Percentiles rank a stretch among this genome's conserved stretches.
phyloP scores from a whole-genome alignment of 1,284 basidiomycete genomes.

The Puccinia sorghi region DNA sequence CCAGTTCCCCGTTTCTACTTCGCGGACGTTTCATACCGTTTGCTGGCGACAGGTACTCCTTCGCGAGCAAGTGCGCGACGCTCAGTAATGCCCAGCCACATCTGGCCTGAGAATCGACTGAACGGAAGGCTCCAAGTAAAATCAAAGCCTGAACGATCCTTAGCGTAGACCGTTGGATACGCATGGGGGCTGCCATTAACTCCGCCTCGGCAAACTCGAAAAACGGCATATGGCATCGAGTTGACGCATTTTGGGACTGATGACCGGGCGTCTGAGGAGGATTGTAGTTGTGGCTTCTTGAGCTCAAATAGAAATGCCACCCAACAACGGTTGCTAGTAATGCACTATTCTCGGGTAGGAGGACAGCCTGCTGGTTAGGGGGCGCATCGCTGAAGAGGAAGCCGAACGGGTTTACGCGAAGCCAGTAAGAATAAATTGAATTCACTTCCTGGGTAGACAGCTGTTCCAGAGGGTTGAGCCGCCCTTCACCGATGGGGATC shows the following conservation, averaged over 20 bases:
- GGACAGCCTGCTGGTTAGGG: neutral
- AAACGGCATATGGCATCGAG: slow-evolving; percentile 39
- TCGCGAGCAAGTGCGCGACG: slow-evolving; percentile 38
- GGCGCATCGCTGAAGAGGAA: slow-evolving; percentile 28
- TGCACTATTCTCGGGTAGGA: slow-evolving; percentile 10
- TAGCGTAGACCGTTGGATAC: slow-evolving; percentile 20
- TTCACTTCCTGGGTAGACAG: slow-evolving; percentile 27
- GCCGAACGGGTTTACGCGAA: slow-evolving; percentile 30
- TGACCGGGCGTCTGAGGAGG: neutral
- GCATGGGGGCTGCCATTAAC: slow-evolving; percentile 31
- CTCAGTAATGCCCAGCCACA: slow-evolving; percentile 39
- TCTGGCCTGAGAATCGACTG: slow-evolving; percentile 43
- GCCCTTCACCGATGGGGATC: neutral
- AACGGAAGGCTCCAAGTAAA: slow-evolving; percentile 38
- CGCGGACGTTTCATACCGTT: slow-evolving; percentile 17
- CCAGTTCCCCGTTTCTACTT: slow-evolving; percentile 8
- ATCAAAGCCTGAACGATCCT: slow-evolving; percentile 35
- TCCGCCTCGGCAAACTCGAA: slow-evolving; percentile 45
- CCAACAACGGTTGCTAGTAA: slow-evolving; percentile 37
- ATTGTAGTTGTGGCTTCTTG: slow-evolving; percentile 7
- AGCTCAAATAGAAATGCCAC: slow-evolving; percentile 31
- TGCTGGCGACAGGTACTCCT: slow-evolving; percentile 10
- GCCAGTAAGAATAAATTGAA: slow-evolving; percentile 31
- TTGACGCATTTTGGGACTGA: neutral
- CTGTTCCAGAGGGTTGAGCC: slow-evolving; percentile 35